Evolutionary conservation across 768 basidiomycete species (phyloP), one percentile per base, ranked within the genome.

Genomic region (Calocybe gangraenosa): DNA sequence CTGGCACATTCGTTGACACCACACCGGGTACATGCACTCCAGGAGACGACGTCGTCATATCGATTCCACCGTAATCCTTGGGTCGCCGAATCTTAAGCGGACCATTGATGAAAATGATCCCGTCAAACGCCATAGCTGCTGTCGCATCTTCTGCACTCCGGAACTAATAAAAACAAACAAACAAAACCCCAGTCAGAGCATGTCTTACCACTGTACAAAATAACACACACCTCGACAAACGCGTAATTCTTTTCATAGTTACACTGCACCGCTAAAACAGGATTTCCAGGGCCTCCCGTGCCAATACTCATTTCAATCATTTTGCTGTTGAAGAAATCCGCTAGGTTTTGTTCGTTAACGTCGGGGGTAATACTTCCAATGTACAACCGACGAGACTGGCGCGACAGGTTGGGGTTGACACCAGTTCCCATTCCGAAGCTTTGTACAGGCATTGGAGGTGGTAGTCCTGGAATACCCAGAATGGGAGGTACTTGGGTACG

Each of bases 201-300:
- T 14, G 14, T 4, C 34, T 7, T 14, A 7, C 34, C 13, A 18
- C 6, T 4, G 34, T n/a, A 35, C 17, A 35, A 18, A n/a, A 35
- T 31, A n/a, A n/a, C 5, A 58, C 75, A 51, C 61, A 95, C 95
- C 75, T 99, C 96, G 42, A 98, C 88, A 62, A 97, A 99, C 1
- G 96, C 96, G 61, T 97, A 99, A 57, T 92, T 93, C 75, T 98
- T 99, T 66, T 98, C 96, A 58, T 93, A 93, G 60, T 97, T 97
- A 70, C 96, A 88, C 59, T 95, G 92, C 4, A 96, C 92, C 15
- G 87, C 87, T 23, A 94, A 76, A 23, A 98, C 92, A 8, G 95
- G 91, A 51, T 92, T 92, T 17, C 91, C 92, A 18, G 88, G 80
- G 15, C 76, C 80, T 21, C 84, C 86, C 5, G 90, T 89, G 11